Evolutionary conservation across 2,329 filamentous ascomycete species (phyloP).

Genomic region (Moelleriella libera): DNA sequence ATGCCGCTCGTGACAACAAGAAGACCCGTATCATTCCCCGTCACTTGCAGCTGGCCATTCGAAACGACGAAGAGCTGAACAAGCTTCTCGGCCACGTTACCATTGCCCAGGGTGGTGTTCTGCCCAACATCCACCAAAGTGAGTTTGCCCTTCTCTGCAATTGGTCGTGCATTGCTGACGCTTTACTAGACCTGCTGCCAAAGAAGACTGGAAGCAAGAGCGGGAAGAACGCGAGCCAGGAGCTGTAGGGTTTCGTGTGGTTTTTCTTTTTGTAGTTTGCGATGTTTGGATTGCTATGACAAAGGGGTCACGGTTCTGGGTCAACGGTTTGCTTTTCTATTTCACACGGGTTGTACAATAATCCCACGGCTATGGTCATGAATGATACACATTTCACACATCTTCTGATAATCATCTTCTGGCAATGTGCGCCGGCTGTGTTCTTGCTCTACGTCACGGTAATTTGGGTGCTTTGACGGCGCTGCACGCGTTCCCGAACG

Average conservation of each 20-base stretch:
- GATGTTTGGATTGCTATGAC: constrained; percentile 65
- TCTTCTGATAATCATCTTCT: background rate
- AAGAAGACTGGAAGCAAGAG: constrained; percentile 92
- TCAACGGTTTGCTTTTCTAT: constrained; percentile 41
- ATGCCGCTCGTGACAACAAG: constrained; percentile 99
- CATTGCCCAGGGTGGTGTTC: constrained; percentile 92
- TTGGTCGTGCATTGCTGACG: constrained; percentile 20
- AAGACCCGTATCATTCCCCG: constrained; percentile 99
- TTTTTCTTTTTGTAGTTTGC: constrained; percentile 35
- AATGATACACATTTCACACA: constrained; percentile 21
- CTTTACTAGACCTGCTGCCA: constrained; percentile 72
- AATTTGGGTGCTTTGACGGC: too few species aligned
- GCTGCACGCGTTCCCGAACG: too few species aligned
- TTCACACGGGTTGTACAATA: constrained; percentile 60
- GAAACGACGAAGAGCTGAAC: constrained; percentile 99
- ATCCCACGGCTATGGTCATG: constrained; percentile 53
- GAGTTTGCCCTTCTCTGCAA: constrained; percentile 25
- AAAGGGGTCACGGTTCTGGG: constrained; percentile 66
- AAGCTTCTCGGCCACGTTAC: constrained; percentile 94
- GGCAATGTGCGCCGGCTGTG: too few species aligned
- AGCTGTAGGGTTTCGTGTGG: constrained; percentile 53
- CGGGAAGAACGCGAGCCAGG: constrained; percentile 85
- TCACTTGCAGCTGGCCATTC: constrained; percentile 97
- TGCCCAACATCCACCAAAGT: constrained; percentile 97
- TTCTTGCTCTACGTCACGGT: too few species aligned